These are phyloP conservation scores for Penicillium sp. DNA, from an alignment of 2,329 filamentous ascomycete species.

Conservation along the genomic window DNA sequence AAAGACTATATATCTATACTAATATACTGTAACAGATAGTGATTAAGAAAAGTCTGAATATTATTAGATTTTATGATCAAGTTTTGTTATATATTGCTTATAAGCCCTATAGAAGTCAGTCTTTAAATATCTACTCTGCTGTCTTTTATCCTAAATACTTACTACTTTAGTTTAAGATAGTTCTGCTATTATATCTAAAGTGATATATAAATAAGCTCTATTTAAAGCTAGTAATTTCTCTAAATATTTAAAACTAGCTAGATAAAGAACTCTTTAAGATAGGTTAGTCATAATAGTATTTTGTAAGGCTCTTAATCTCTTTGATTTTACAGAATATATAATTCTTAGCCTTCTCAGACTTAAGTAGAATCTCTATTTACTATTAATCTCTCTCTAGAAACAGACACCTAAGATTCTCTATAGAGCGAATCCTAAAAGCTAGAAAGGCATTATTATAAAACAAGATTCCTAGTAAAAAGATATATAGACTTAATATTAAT, in stretches of 20 bases:
- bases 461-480: not conserved
- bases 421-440: not conserved
- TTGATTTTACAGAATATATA: conserved; percentile 9
- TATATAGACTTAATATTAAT: conserved; percentile 6
- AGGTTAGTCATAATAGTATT: not conserved
- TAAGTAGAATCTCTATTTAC: conserved; percentile 2
- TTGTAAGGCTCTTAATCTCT: not conserved
- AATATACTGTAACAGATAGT: not conserved
- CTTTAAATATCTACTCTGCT: not conserved
- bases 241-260: not conserved
- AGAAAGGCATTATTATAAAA: conserved; percentile 1
- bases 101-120: not conserved
- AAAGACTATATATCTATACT: not conserved
- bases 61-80: not conserved
- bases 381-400: not conserved
- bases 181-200: not conserved
- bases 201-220: not conserved
- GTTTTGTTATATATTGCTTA: not conserved
- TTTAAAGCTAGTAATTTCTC: conserved; percentile 5
- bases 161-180: conserved; percentile 4
- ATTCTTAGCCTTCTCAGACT: conserved; percentile 3
- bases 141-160: not conserved
- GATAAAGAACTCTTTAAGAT: not conserved
- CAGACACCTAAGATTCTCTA: not conserved
- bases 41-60: conserved; percentile 1